Base-by-base conservation (phyloP, 257 asterid species). In the Linaria vulgaris region DNA sequence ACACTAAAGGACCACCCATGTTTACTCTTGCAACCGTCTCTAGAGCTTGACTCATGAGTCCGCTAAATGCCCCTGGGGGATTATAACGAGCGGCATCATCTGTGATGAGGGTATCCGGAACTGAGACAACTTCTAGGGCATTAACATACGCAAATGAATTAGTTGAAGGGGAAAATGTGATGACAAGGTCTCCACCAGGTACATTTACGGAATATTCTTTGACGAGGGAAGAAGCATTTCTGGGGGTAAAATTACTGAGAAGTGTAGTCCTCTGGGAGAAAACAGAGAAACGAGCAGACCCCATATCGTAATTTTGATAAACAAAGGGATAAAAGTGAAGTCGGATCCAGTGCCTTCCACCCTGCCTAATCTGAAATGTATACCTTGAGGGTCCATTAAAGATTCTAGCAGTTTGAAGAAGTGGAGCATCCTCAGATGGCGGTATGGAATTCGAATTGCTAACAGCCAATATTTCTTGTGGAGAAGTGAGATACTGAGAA, bases 1-100 rank as follows among this genome's bases (percentile, higher is more conserved):
- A 61, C 34, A 90, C 85, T 0, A 76, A 9, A 9, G 88, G 77
- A 5, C 96, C 96, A 6, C 96, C 96, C 97, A 90, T 87, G 51
- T 90, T 90, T 16, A 90, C 88, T 78, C 95, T 75, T 19, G 72
- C 68, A 55, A 83, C 84, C 1, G 88, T 87, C 72, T 90, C 95
- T 8, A 90, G 38, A 21, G 95, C 87, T 45, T 75, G 72, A 47
- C 51, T 52, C 21, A 61, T 46, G n/a, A 87, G 69, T 16, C 94
- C 92, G 37, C 6, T 59, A 56, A 70, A 89, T 23, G 59, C 13
- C 44, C 80, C 88, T 0, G 69, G n/a, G 2, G 94, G 87, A 52
- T 34, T 73, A 63, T 58, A 57, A 22, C 43, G 67, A 24, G 79
- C 38, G 15, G 92, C 92, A 66, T 77, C 92, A 49, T 90, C 88